Evolutionary conservation across 1,284 basidiomycete genomes (phyloP).

Genomic region (Leccinum insolens): DNA sequence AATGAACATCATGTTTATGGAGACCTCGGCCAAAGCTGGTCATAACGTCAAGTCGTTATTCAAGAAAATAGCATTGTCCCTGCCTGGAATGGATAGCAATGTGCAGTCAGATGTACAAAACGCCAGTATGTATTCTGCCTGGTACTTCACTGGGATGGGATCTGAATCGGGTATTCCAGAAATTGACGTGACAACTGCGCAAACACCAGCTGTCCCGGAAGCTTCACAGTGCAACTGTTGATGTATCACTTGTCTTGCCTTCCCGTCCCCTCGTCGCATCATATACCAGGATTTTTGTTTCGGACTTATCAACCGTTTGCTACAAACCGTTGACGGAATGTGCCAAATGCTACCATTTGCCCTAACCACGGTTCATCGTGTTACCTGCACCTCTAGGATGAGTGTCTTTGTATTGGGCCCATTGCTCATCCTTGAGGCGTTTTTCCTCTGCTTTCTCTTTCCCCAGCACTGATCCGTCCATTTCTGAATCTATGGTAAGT

Average conservation of each 20-base stretch:
- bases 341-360: conserved; percentile 12
- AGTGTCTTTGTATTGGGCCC: conserved; percentile 83
- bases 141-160: not conserved
- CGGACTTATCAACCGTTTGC: conserved; percentile 17
- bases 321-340: conserved; percentile 13
- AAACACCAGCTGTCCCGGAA: conserved; percentile 68
- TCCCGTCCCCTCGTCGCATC: conserved; percentile 16
- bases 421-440: conserved; percentile 82
- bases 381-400: conserved; percentile 88
- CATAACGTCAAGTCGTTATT: conserved; percentile 99
- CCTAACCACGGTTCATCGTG: conserved; percentile 89
- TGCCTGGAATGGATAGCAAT: conserved; percentile 95
- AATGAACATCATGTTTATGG: conserved; percentile 97
- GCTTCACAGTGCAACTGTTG: conserved; percentile 79
- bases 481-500: conserved; percentile 76
- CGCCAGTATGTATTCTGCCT: conserved; percentile 56
- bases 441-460: conserved; percentile 78
- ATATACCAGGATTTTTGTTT: conserved; percentile 36
- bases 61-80: conserved; percentile 98
- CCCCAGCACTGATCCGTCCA: conserved; percentile 77
- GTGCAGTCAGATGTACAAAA: conserved; percentile 69
- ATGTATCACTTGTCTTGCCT: conserved; percentile 19
- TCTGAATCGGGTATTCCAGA: conserved; percentile 46
- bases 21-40: conserved; percentile 98
- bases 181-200: conserved; percentile 79